phyloP scores from a whole-genome alignment of 441 rosid genomes.

The Theobroma grandiflorum region DNA sequence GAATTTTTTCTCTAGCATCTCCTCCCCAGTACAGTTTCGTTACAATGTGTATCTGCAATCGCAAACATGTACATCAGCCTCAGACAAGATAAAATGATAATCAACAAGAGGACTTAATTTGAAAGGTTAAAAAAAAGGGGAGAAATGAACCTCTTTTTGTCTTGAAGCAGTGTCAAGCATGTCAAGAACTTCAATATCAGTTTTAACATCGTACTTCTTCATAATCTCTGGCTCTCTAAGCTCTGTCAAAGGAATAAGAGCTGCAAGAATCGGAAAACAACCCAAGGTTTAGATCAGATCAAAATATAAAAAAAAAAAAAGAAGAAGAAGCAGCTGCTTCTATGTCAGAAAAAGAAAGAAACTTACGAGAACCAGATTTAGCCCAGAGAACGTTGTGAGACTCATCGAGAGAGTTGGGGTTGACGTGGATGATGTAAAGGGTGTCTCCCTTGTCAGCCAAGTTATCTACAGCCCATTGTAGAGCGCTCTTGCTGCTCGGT shows the following conservation, averaged over 20 bases:
- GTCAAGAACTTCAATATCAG: slow-evolving; percentile 72
- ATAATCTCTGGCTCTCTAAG: slow-evolving; percentile 74
- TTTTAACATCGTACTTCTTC: slow-evolving; percentile 63
- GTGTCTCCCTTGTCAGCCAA: slow-evolving; percentile 76
- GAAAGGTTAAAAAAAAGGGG: neutral
- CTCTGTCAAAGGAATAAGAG: slow-evolving; percentile 83
- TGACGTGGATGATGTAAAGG: slow-evolving; percentile 73
- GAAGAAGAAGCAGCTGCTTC: no score
- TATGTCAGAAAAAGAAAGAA: neutral
- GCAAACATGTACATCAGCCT: neutral
- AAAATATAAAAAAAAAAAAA: neutral
- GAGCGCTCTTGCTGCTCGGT: slow-evolving; percentile 84
- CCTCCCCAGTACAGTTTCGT: slow-evolving; percentile 93
- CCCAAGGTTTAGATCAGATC: slow-evolving; percentile 21
- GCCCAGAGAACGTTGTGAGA: slow-evolving; percentile 63
- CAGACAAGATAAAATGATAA: neutral
- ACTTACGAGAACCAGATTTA: slow-evolving; percentile 80
- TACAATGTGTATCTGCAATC: slow-evolving; percentile 55
- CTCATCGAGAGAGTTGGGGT: slow-evolving; percentile 47
- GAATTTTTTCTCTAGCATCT: slow-evolving; percentile 84
- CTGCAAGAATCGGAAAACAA: slow-evolving; percentile 36
- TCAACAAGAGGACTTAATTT: no score
- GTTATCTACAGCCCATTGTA: slow-evolving; percentile 82
- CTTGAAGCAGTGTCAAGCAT: slow-evolving; percentile 79
- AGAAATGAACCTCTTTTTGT: slow-evolving; percentile 67